A percentile compares a stretch with the other conserved stretches of the same genome.
Evolutionary conservation across 768 basidiomycete species (phyloP).

Genomic region (Pholiota microspora): DNA sequence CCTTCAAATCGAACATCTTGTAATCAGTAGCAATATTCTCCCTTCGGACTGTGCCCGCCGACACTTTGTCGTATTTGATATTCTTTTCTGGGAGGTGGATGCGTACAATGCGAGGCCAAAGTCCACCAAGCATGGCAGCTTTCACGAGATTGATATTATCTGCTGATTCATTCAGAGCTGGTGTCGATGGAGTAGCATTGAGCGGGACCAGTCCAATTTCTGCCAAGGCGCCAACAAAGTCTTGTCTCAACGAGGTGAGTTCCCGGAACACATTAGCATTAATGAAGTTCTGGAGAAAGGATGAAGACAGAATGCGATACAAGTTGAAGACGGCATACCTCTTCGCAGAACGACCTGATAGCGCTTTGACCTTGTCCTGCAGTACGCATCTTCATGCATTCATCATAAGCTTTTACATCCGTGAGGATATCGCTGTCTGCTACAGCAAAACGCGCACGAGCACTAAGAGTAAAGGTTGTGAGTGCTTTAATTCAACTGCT

Average conservation of each 20-base stretch:
- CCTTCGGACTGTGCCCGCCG: constrained; percentile 79
- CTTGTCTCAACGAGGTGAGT: constrained; percentile 71
- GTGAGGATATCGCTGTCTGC: constrained; percentile 85
- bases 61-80: constrained; percentile 83
- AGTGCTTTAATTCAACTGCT: too few relatives aligned
- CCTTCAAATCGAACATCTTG: constrained; percentile 72
- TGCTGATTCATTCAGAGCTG: constrained; percentile 63
- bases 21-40: constrained; percentile 85
- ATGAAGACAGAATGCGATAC: background rate
- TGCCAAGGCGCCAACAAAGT: constrained; percentile 69
- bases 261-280: constrained; percentile 72
- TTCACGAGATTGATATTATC: constrained; percentile 76
- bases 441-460: constrained; percentile 64
- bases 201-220: constrained; percentile 68
- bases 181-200: constrained; percentile 40
- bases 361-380: constrained; percentile 46
- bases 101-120: constrained; percentile 82
- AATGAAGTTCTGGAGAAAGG: constrained; percentile 70
- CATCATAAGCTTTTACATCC: constrained; percentile 72
- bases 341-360: constrained; percentile 67
- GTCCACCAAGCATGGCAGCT: constrained; percentile 78
- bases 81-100: constrained; percentile 71
- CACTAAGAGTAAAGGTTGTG: constrained; percentile 36
- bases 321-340: constrained; percentile 35
- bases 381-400: constrained; percentile 48